A percentile compares a stretch with the other conserved stretches of the same genome.
Conservation (phyloP, 352 stramenopile species). For the Phytophthora kernoviae region DNA sequence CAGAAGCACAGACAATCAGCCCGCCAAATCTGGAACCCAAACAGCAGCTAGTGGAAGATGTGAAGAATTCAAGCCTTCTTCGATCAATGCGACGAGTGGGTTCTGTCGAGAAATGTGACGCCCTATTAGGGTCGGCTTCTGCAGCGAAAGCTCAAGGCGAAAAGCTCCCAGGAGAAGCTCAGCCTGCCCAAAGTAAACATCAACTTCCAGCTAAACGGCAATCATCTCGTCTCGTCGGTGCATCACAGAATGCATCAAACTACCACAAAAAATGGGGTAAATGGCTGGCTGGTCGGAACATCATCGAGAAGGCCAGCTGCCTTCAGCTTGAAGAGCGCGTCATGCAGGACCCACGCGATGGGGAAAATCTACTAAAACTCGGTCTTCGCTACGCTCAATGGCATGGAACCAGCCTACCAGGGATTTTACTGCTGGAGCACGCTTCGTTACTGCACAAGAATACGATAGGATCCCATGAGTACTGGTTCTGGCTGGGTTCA, state of each 20-base stretch:
- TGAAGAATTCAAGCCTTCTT: constrained; percentile 9
- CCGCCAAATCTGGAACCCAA: constrained; percentile 2
- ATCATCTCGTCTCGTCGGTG: constrained; percentile 10
- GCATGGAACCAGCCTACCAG: constrained; percentile 53
- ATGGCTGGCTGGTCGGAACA: constrained; percentile 47
- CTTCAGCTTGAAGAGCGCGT: constrained; percentile 72
- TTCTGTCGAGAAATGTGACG: constrained; percentile 6
- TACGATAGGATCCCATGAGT: constrained; percentile 52
- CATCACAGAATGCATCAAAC: constrained; percentile 14
- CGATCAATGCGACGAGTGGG: constrained; percentile 8
- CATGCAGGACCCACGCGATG: constrained; percentile 45
- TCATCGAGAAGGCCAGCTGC: constrained; percentile 74
- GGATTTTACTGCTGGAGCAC: constrained; percentile 65
- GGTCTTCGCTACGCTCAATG: constrained; percentile 63
- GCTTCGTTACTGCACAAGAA: constrained; percentile 47
- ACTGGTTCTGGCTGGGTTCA: constrained; percentile 71
- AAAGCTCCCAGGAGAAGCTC: neutral
- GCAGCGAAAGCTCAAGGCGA: constrained; percentile 2
- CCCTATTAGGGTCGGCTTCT: constrained; percentile 8
- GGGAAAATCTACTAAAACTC: constrained; percentile 57
- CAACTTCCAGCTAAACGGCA: constrained; percentile 10
- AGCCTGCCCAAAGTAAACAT: constrained; percentile 6
- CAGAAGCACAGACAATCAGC: constrained; percentile 2
- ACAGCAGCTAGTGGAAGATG: constrained; percentile 15
- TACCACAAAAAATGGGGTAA: constrained; percentile 73